Evolutionary conservation across 192 early-diverging fungal species (phyloP).

Genomic region (Podila horticola): DNA sequence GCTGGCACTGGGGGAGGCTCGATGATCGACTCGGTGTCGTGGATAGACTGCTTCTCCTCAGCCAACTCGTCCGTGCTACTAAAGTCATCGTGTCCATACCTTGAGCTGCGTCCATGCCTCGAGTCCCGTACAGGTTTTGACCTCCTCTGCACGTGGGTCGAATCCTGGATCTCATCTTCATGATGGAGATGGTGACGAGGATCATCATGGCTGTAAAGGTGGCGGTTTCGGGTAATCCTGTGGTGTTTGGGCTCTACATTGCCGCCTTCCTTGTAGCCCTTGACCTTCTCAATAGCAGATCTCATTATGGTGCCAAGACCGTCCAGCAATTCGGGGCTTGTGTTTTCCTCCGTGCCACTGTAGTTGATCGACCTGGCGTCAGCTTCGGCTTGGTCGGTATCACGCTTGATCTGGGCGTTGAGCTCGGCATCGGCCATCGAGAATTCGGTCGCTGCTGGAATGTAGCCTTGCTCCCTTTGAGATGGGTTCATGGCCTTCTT

Average conservation of each 20-base stretch:
- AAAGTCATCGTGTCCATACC: not conserved
- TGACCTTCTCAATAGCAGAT: conserved; percentile 11
- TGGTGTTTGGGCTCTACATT: conserved; percentile 24
- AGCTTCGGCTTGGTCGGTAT: conserved; percentile 24
- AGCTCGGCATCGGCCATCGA: conserved; percentile 15
- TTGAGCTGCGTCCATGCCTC: too few species aligned
- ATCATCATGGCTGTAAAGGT: not conserved
- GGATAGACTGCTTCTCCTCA: not conserved
- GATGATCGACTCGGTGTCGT: conserved; percentile 17
- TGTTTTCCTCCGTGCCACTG: not conserved
- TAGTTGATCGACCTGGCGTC: not conserved
- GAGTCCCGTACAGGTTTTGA: too few species aligned
- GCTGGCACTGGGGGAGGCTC: conserved; percentile 6
- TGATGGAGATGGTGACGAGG: conserved; percentile 1
- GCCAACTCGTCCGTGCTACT: not conserved
- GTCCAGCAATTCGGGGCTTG: conserved; percentile 13
- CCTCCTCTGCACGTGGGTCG: not conserved
- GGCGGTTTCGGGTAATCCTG: conserved; percentile 7
- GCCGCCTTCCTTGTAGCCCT: conserved; percentile 24
- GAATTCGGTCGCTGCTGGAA: conserved; percentile 31
- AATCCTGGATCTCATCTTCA: not conserved
- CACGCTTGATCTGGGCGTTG: conserved; percentile 11
- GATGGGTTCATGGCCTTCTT: conserved; percentile 34
- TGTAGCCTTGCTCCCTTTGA: conserved; percentile 30
- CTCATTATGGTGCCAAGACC: conserved; percentile 25